Evolutionary conservation across 495 filamentous ascomycete genomes (phyloP).

Genomic region (Hyaloscypha hepaticicola): DNA sequence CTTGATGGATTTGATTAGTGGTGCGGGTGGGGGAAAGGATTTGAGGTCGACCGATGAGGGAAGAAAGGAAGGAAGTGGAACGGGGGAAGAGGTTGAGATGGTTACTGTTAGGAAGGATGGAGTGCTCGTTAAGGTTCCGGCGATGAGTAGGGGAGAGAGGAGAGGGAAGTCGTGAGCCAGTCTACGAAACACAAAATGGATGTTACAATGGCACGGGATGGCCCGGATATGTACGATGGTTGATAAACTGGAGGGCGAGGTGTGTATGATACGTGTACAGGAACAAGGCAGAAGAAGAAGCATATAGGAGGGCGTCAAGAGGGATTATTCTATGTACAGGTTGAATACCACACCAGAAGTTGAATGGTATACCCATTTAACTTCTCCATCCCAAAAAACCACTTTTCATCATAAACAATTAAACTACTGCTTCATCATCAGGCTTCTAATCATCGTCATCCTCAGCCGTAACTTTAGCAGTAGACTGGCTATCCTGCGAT

Average conservation of each 20-base stretch:
- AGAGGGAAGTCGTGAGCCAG: slow-evolving; percentile 28
- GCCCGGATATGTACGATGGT: not conserved
- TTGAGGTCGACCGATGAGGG: slow-evolving; percentile 22
- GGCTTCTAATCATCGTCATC: slow-evolving; percentile 39
- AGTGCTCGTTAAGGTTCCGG: slow-evolving; percentile 34
- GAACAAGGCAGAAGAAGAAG: not conserved
- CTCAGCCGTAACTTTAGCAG: slow-evolving; percentile 38
- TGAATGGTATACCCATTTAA: slow-evolving; percentile 8
- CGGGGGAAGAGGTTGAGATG: slow-evolving; percentile 3
- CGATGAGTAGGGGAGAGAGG: slow-evolving; percentile 31
- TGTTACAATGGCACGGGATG: not conserved
- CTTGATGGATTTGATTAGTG: slow-evolving; percentile 68
- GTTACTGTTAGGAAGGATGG: slow-evolving; percentile 24
- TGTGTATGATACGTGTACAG: not conserved
- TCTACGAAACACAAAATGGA: not conserved
- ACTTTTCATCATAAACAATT: not conserved
- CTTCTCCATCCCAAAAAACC: not conserved
- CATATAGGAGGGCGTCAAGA: slow-evolving; percentile 8
- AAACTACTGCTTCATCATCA: not conserved
- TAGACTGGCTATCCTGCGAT: slow-evolving; percentile 28
- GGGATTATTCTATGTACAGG: slow-evolving; percentile 30
- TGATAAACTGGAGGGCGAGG: no score
- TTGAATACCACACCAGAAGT: slow-evolving; percentile 23
- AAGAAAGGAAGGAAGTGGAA: not conserved
- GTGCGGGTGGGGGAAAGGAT: slow-evolving; percentile 44